phyloP scores from a whole-genome alignment of 73 alveolate genomes.

The Durusdinium trenchii region DNA sequence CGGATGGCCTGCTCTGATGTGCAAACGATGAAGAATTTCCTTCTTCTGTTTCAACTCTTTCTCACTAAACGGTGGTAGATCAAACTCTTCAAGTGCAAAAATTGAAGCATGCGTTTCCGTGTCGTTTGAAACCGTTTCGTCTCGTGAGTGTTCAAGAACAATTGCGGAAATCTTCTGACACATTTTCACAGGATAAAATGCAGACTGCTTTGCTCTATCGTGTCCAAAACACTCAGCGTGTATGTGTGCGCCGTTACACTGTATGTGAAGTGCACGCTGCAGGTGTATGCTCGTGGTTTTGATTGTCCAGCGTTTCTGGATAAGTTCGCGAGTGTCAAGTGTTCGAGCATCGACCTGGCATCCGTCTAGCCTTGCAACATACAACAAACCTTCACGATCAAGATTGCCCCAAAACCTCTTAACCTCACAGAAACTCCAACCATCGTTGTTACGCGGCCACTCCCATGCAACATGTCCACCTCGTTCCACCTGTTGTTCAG shows the following conservation, averaged over 20 bases:
- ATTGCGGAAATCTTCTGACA: not conserved
- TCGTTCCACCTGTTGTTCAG: not conserved
- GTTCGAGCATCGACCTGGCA: not conserved
- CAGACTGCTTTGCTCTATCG: not conserved
- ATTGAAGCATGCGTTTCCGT: not conserved
- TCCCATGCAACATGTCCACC: slow-evolving; percentile 9
- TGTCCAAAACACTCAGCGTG: not conserved
- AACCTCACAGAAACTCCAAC: not conserved
- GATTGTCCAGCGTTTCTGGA: not conserved
- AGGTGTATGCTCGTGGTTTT: not conserved
- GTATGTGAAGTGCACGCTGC: not conserved
- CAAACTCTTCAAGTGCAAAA: no score
- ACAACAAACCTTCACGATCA: not conserved
- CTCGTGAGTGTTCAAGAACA: not conserved
- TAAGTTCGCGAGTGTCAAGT: not conserved
- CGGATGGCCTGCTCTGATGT: slow-evolving; percentile 18
- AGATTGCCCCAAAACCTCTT: not conserved
- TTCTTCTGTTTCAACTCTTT: not conserved
- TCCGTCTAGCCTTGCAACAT: not conserved
- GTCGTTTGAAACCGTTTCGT: no score
- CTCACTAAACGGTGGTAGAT: not conserved
- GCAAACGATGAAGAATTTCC: not conserved
- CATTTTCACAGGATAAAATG: not conserved
- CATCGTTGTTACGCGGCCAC: not conserved
- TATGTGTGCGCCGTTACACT: not conserved